Percentiles rank a stretch among this genome's conserved stretches.
Evolutionary conservation across 192 early-diverging fungal genomes (phyloP).

Genomic region (Podila epigama): DNA sequence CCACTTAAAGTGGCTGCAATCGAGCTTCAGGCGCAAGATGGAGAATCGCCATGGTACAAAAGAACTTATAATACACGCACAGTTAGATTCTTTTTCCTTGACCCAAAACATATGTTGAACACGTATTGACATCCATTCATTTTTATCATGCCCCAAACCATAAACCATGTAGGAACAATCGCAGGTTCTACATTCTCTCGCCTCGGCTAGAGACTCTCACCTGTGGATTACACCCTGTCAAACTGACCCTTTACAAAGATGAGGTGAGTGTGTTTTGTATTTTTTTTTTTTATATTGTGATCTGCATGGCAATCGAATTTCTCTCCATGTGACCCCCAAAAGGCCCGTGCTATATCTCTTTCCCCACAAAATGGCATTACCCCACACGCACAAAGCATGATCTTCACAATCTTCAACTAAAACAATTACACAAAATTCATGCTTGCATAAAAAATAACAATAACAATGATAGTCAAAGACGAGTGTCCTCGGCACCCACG

Average conservation of each 20-base stretch:
- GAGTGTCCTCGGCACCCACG: constrained; percentile 28
- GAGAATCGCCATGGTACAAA: constrained; percentile 37
- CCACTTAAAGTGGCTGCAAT: constrained; percentile 31
- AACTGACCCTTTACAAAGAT: constrained; percentile 43
- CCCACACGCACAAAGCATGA: too few species aligned
- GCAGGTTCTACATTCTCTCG: constrained; percentile 43
- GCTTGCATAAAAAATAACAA: too few species aligned
- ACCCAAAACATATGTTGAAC: too few species aligned
- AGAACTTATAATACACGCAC: too few species aligned
- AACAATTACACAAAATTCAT: too few species aligned
- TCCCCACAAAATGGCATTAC: not conserved
- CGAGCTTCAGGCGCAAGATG: constrained; percentile 37
- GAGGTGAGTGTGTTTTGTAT: constrained; percentile 7
- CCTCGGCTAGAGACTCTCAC: constrained; percentile 35
- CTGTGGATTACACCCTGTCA: constrained; percentile 44
- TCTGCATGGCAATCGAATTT: too few species aligned
- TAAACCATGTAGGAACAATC: constrained; percentile 12
- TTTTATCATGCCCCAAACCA: too few species aligned
- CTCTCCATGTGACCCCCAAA: too few species aligned
- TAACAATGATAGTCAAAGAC: constrained; percentile 25
- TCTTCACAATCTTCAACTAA: too few species aligned
- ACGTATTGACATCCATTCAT: too few species aligned
- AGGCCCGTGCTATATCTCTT: too few species aligned
- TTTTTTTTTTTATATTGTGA: not conserved
- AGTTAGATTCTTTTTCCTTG: too few species aligned